Base-by-base conservation (phyloP, 345 rosid genomes). In the Citrus sp. region DNA sequence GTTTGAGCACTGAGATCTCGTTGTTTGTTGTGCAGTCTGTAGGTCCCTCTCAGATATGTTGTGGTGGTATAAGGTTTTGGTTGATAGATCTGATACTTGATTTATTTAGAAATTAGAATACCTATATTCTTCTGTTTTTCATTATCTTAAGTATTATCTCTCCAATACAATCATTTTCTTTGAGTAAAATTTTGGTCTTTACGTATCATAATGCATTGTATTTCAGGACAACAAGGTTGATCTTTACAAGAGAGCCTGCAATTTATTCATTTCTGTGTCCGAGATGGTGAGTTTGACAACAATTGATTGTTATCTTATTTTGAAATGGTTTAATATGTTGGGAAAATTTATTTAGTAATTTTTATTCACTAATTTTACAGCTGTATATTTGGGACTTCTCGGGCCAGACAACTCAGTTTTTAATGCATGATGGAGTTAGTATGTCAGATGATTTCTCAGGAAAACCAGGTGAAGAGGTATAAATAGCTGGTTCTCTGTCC, bases 351-450 rank as follows among this genome's bases (percentile, higher is more conserved):
- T 55, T 63, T 73, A 37, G 55, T 60, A 30, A 27, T 28, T 73
- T 54, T 59, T 7, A 58, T 72, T 73, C 25, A 66, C 74, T 28
- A 79, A 32, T 72, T 82, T 66, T 74, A 54, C 95, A 91, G 95
- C 74, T 89, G 56, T 87, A 77, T 60, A 82, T 90, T 72, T 88
- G 93, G 95, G 95, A 90, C 81, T 90, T 88, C 70, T 88, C 93
- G 21, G 90, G 90, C 82, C 86, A 87, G 83, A 90, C 88, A 40
- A 38, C 84, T 42, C 84, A 82, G 42, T 82, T 88, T 77, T 72
- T 88, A 10, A 30, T 73, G 65, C 82, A 85, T 79, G 90, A 85
- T 40, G 78, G 68, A 58, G 78, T 73, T 30, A 70, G 79, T 74
- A 61, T 73, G 25, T 80, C 73, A 16, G 78, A 66, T 73, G 77